Conservation (phyloP, 805 yeast genomes). For the Candida succiphila region DNA sequence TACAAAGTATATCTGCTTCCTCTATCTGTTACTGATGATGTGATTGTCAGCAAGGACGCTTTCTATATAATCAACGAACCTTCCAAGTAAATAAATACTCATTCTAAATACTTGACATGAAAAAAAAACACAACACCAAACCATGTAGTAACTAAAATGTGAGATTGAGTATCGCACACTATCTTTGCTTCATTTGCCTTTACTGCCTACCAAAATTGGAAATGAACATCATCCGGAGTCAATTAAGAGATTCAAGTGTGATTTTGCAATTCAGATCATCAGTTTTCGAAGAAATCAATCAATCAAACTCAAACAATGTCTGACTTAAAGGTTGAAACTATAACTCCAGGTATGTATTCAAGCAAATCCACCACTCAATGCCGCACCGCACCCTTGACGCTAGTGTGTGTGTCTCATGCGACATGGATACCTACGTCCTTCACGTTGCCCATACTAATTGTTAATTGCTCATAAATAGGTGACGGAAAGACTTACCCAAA, state of each 20-base stretch:
- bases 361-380: too few relatives aligned
- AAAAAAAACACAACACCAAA: too few relatives aligned
- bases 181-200: too few relatives aligned
- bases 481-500: constrained; percentile 85
- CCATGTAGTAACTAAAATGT: too few relatives aligned
- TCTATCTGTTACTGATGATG: constrained; percentile 26
- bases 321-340: constrained; percentile 22
- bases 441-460: too few relatives aligned
- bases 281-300: background rate
- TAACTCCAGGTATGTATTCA: constrained; percentile 19
- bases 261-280: background rate
- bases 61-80: constrained; percentile 4
- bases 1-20: constrained; percentile 55
- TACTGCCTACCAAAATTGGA: too few relatives aligned
- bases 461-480: too few relatives aligned
- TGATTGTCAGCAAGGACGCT: constrained; percentile 19
- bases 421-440: too few relatives aligned
- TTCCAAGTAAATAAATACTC: background rate
- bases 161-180: too few relatives aligned
- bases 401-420: too few relatives aligned
- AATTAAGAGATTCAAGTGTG: too few relatives aligned
- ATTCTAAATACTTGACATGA: background rate
- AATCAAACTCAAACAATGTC: constrained; percentile 10
- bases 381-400: background rate
- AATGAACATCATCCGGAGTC: too few relatives aligned